Conservation (phyloP, 257 asterid genomes). For the Linderniella brevidens region DNA sequence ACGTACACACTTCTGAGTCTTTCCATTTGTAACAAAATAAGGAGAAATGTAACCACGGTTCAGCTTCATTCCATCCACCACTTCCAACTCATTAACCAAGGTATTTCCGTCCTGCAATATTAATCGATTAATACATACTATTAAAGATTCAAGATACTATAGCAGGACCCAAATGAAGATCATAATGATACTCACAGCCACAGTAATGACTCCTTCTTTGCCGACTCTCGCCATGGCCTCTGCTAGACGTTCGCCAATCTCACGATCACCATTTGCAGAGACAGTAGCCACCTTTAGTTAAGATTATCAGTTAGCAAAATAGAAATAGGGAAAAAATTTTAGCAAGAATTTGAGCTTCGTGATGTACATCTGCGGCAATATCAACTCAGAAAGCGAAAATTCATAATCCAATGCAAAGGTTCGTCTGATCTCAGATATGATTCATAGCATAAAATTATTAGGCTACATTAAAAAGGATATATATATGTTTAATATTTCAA, state of each 20-base stretch:
- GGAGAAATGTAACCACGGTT: constrained; percentile 95
- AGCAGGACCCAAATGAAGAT: background rate
- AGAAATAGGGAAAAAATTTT: background rate
- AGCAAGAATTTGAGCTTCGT: background rate
- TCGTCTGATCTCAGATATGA: no score
- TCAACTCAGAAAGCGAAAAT: no score
- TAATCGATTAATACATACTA: background rate
- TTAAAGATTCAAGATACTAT: no score
- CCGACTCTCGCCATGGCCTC: constrained; percentile 98
- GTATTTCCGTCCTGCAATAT: constrained; percentile 78
- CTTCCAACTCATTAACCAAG: constrained; percentile 74
- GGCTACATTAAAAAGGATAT: no score
- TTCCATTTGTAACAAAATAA: constrained; percentile 74
- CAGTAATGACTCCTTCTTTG: constrained; percentile 91
- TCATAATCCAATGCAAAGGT: no score
- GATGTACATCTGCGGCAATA: background rate
- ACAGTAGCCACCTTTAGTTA: constrained; percentile 70
- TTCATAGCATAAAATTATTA: no score
- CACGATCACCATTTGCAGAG: constrained; percentile 86
- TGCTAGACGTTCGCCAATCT: constrained; percentile 83
- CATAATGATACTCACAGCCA: constrained; percentile 39
- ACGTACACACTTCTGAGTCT: constrained; percentile 93
- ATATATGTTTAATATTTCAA: background rate
- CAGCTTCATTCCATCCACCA: constrained; percentile 94
- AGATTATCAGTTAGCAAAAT: background rate